Conservation (phyloP, 805 yeast genomes). For the Teunomyces funiuensis region DNA sequence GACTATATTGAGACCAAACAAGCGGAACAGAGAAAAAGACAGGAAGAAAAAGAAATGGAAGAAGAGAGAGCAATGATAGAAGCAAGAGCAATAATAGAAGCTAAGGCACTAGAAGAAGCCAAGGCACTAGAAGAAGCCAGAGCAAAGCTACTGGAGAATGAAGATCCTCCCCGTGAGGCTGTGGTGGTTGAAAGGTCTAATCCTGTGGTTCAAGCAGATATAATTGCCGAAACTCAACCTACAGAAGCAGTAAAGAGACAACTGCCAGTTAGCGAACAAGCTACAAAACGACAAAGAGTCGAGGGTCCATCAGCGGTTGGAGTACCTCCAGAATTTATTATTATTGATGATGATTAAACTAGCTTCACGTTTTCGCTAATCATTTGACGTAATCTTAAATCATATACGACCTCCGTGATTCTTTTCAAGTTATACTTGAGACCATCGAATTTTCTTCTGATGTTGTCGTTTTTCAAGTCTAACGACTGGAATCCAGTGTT, state of each 20-base stretch:
- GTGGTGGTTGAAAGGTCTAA: no score
- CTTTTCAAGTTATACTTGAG: constrained; percentile 29
- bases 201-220: no score
- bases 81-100: neutral
- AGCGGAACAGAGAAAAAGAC: neutral
- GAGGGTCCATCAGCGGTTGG: neutral
- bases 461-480: constrained; percentile 29
- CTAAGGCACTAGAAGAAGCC: neutral
- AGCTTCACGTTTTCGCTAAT: neutral
- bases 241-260: neutral
- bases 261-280: neutral
- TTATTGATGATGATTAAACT: neutral
- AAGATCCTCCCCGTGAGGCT: no score
- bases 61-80: neutral
- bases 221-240: neutral
- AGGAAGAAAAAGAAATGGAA: neutral
- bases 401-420: constrained; percentile 26
- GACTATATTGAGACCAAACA: constrained; percentile 10
- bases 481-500: constrained; percentile 27
- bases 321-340: neutral
- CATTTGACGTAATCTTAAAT: constrained; percentile 16
- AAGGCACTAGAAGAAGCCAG: neutral
- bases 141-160: neutral
- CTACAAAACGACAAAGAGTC: constrained; percentile 7
- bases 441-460: constrained; percentile 29